Evolutionary conservation across 768 basidiomycete species (phyloP).

Genomic region (Phanerodontia chrysosporium): DNA sequence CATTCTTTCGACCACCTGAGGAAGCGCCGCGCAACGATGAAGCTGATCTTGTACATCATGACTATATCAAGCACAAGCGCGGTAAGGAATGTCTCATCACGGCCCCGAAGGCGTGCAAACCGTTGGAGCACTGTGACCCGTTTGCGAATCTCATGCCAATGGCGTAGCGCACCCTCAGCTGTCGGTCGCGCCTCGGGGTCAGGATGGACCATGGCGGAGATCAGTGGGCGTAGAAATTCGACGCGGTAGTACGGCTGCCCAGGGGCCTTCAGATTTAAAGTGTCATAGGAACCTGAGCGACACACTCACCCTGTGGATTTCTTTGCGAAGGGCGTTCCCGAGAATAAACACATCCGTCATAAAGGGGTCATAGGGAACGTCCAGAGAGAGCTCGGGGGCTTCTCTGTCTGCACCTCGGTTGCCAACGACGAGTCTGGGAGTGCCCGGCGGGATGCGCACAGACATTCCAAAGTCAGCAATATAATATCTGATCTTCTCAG

Average conservation of each 20-base stretch:
- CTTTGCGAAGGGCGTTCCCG: slow-evolving; percentile 13
- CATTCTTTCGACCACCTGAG: too few species aligned
- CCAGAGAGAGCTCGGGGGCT: slow-evolving; percentile 17
- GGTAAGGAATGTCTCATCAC: too few species aligned
- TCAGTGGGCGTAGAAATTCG: slow-evolving; percentile 1
- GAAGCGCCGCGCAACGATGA: too few species aligned
- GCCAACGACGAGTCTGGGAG: slow-evolving; percentile 7
- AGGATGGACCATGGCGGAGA: not conserved
- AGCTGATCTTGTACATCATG: too few species aligned
- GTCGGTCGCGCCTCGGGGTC: not conserved
- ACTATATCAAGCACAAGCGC: too few species aligned
- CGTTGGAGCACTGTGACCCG: not conserved
- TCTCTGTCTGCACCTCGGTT: slow-evolving; percentile 8
- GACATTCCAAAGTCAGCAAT: slow-evolving; percentile 14
- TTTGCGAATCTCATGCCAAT: not conserved
- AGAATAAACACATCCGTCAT: slow-evolving; percentile 21
- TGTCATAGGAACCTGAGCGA: not conserved
- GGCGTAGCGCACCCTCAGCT: not conserved
- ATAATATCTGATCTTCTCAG: slow-evolving; percentile 13
- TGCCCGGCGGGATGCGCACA: slow-evolving; percentile 4
- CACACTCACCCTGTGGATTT: slow-evolving; percentile 1
- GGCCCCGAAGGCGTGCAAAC: not conserved
- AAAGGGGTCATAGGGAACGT: slow-evolving; percentile 22
- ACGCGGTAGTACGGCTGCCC: not conserved
- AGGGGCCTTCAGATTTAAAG: not conserved